Evolutionary conservation across 1,139 yeast genomes (phyloP), one percentile per base, ranked within the genome.

Genomic region (Arxiozyma slooffiae): DNA sequence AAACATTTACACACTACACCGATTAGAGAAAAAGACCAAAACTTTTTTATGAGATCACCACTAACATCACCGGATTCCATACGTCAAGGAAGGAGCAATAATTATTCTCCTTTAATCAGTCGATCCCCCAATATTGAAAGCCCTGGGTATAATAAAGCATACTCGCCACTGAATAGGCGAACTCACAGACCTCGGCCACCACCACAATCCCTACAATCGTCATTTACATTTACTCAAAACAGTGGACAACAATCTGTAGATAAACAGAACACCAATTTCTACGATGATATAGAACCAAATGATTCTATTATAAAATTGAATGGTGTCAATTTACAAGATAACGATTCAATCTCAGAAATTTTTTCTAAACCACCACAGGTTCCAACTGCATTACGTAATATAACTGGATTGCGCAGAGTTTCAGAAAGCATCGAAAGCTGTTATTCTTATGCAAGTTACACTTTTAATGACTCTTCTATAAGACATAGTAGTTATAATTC

Each of bases 401-500:
- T 55, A 17, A 63, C 63, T 48, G 57, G 56, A 11, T 51, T 55
- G 14, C 55, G 66, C 22, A 56, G 55, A 41, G 44, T 57, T 23
- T 63, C 67, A 0, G 68, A 61, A 46, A 59, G 62, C 41, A 52
- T 64, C 1, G 66, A 62, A 38, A 63, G 67, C 41, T 57, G 55
- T 38, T 65, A 64, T 52, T 62, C 69, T 8, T 64, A 60, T 48
- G 58, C 67, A 18, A 62, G 62, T 50, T 65, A 65, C 48, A 63
- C 68, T 1, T 64, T 65, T 50, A 65, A 64, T 49, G 62, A 63
- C 36, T 62, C 63, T 22, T 56, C 54, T 43, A 59, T 60, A 3
- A 53, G 66, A 41, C 63, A 60, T 23, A 62, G 63, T 21, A 65
- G 68, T 49, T 62, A 60, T 40, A 61, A 60, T 42, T 64, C 68